Base-by-base conservation (phyloP, 73 alveolate genomes). In the Stentor roeselii region DNA sequence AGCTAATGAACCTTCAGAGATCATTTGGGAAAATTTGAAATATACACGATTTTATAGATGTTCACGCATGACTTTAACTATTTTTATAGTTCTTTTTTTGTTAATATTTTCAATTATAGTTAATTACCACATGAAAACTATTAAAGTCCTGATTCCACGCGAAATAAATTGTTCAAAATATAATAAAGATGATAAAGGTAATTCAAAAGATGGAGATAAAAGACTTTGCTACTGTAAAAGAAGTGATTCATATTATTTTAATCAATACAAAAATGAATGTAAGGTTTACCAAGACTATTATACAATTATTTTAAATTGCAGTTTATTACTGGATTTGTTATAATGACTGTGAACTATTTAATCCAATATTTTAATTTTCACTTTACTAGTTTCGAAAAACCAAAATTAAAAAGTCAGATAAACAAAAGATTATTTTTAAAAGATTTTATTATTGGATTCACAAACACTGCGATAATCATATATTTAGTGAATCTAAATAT, bases 361-460 rank as follows among this genome's bases (percentile, higher is more conserved):
- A 60, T 91, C n/a, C 82, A 78, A 60, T 61, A 36, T 39, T 60
- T 86, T 30, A 86, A 88, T 1, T 60, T 76, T 36, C 42, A 58
- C 15, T 77, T 80, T 3, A 60, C 93, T 3, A 82, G 59, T 42
- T 76, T 91, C 82, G 86, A 86, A 74, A 88, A 50, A 78, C 75
- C 84, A 3, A 86, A 84, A 30, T 60, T 84, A 39, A 59, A 76
- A 21, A 82, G 90, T 3, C 80, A 85, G 27, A 90, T 59, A 32
- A 39, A 84, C 34, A 77, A 82, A 30, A 77, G 89, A 11, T 40
- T 60, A 31, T 84, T 87, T 1, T 4, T 50, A 21, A 67, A 67
- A 2, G 27, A 27, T 21, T 67, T 67, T 34, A 21, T 67, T 30
- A 21, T 67, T 27, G 11, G 21, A 30, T 67, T 67, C 37, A 21